Conservation (phyloP, 2,329 filamentous ascomycete species). For the Allantophomopsis cytisporea region DNA sequence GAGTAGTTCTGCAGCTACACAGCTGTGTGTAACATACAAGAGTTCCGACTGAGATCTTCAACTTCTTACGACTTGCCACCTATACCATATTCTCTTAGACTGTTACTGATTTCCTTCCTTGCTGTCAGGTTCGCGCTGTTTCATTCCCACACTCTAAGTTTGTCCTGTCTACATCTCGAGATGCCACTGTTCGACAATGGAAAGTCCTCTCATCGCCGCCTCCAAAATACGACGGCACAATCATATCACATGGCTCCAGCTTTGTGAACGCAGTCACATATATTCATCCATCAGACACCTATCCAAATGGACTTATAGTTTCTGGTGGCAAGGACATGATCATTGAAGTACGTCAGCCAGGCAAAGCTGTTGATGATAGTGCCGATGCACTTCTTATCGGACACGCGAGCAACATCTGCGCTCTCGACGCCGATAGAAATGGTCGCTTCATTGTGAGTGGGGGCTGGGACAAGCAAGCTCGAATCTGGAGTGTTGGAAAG, state of each 20-base stretch:
- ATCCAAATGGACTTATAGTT: conserved; percentile 65
- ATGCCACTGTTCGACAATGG: conserved; percentile 85
- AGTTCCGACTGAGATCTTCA: too few species aligned
- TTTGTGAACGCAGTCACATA: conserved; percentile 83
- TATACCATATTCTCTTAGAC: too few species aligned
- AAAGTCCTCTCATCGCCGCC: conserved; percentile 51
- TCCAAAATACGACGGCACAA: conserved; percentile 61
- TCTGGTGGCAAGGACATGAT: conserved; percentile 87
- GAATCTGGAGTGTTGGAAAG: conserved; percentile 73
- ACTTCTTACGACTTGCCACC: too few species aligned
- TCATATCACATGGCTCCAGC: conserved; percentile 65
- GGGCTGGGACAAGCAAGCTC: conserved; percentile 83
- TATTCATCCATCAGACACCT: conserved; percentile 50
- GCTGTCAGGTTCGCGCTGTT: conserved; percentile 61
- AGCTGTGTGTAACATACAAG: too few species aligned
- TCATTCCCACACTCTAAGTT: conserved; percentile 60
- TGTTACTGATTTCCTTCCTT: too few species aligned
- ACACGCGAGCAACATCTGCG: conserved; percentile 78
- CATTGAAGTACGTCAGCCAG: conserved; percentile 74
- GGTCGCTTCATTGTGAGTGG: conserved; percentile 74
- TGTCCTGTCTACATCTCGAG: conserved; percentile 77
- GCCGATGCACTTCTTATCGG: conserved; percentile 79
- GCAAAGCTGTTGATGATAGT: conserved; percentile 53
- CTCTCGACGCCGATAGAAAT: conserved; percentile 64
- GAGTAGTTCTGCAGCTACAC: conserved; percentile 21